Evolutionary conservation across 345 rosid species (phyloP), one percentile per base, ranked within the genome.

Genomic region (Lepidium africanum): DNA sequence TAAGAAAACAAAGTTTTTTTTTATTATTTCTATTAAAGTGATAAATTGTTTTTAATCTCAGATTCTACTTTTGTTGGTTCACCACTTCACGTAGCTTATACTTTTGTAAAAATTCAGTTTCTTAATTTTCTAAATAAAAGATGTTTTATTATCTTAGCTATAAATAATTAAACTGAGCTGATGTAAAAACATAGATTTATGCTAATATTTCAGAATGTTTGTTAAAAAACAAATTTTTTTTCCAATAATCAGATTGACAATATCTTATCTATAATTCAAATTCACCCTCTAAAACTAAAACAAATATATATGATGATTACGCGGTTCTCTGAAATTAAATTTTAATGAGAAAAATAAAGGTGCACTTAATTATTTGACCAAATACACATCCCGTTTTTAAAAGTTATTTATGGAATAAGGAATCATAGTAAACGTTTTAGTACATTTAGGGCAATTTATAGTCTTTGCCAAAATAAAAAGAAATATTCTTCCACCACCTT

Each of bases 41-140:
- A 67, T 43, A 43, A 15, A 52, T 73, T 73, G 72, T 59, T 59
- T 63, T 74, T 37, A 74, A 52, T 74, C 68, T 47, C 58, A 51
- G 73, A 74, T 67, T 74, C 63, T 14, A 8, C 73, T 67, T 74
- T 60, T 66, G 63, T 67, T 73, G 63, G 36, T 59, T 73, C 56
- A 73, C 77, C 53, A 58, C 54, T 73, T 65, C 71, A 57, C 77
- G 59, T 35, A 64, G 39, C 47, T 58, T 50, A 57, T 19, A 56
- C 51, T 57, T 65, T 72, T 14, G 23, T 65, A 38, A 42, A 50
- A 61, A 50, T 49, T 73, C 15, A 58, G 30, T 58, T 50, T 57
- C 63, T 25, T 6, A 11, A 8, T 0, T 3, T 1, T n/a, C 13
- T 9, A 2, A 7, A 33, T 33, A 54, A 53, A 43, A 13, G 9